A percentile compares a stretch with the other conserved stretches of the same genome.
These are phyloP conservation scores for Pichia cactophila DNA, from an alignment of 1,139 yeast species.

Conservation along the genomic window DNA sequence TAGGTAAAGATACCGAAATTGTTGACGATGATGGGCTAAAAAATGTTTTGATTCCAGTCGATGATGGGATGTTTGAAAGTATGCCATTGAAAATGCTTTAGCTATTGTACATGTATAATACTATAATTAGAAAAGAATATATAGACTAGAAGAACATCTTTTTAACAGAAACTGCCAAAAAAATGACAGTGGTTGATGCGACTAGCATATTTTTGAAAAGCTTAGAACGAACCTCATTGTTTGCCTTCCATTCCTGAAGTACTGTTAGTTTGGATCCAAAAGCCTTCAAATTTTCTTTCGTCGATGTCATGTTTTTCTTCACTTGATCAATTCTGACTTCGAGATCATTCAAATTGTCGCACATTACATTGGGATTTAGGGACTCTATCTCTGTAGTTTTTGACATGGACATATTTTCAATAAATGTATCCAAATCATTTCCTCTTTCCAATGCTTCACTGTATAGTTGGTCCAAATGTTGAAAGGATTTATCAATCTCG, in stretches of 20 bases:
- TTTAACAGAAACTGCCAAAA: background rate
- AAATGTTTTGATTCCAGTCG: background rate
- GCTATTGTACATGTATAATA: background rate
- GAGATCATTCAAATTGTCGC: conserved; percentile 23
- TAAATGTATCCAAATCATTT: conserved; percentile 13
- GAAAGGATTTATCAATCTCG: conserved; percentile 16
- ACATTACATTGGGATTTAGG: conserved; percentile 17
- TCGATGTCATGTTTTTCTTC: conserved; percentile 13
- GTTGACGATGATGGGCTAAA: conserved; percentile 1
- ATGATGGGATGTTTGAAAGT: background rate
- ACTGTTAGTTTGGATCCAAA: conserved; percentile 19
- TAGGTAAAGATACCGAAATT: too few species aligned
- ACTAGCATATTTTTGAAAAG: conserved; percentile 12
- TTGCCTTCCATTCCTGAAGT: conserved; percentile 16
- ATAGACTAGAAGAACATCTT: background rate
- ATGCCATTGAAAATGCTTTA: background rate
- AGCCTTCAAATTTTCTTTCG: conserved; percentile 17
- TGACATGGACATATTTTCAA: conserved; percentile 14
- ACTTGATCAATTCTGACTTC: conserved; percentile 20
- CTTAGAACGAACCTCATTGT: conserved; percentile 13
- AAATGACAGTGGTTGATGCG: background rate
- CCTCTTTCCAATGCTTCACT: conserved; percentile 14
- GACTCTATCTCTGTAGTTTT: conserved; percentile 15
- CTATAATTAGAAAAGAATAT: background rate
- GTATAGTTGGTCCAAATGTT: conserved; percentile 17